Base-by-base conservation (phyloP, 805 yeast species). In the Candida vaughaniae region DNA sequence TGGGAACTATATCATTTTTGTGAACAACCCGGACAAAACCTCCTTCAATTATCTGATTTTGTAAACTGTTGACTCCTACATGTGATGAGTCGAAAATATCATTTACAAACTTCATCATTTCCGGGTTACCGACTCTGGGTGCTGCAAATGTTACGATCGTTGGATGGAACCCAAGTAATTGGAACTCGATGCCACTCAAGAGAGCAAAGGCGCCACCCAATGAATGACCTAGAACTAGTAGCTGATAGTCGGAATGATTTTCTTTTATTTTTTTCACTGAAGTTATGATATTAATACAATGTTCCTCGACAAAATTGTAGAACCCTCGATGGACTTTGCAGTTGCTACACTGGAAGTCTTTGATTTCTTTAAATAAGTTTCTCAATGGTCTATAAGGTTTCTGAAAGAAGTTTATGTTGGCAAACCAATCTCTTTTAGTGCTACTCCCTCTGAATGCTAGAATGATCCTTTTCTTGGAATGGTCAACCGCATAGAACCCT, bases 131-230 rank as follows among this genome's bases (percentile, higher is more conserved):
- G 25, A 85, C 62, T 45, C 76, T 75, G 0, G 91, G 87, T 11
- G 78, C 72, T 1, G 82, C 93, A 59, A 64, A 79, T 1, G 84
- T 67, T n/a, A 82, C 58, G 1, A 82, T 75, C 26, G 71, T 51
- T 1, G 85, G 82, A 6, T 73, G 54, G 39, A 60, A 62, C 0
- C 87, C 88, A 51, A 75, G 43, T 15, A 77, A 48, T 37, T 71
- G 59, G 31, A 82, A 64, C 48, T 85, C 93, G 14, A 78, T 65
- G 0, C 84, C 91, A 7, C 77, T 71, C 23, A 85, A 58, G 4
- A 69, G 58, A 1, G 89, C 82, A 36, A 82, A 56, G 0, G 89
- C 91, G 5, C 82, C 95, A 3, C 89, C 90, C 29, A 85, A 59
- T 0, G 95, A 85, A 58, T 86, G 95, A 0, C 95, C 95, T 1